Base-by-base conservation (phyloP, 257 asterid genomes). In the Paraleonurus japonicus region DNA sequence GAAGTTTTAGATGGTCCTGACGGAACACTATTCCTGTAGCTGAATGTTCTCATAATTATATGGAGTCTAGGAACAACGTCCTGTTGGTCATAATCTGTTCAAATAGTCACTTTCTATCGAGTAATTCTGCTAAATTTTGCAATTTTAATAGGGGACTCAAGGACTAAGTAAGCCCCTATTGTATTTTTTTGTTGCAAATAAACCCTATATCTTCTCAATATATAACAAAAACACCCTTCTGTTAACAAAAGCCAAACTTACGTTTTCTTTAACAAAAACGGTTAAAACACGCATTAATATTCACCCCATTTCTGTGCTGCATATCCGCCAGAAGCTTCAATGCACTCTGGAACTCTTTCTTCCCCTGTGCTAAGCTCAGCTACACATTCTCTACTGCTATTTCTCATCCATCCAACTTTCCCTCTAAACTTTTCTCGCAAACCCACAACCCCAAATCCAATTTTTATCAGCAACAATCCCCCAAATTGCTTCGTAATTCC, bases 351-450 rank as follows among this genome's bases (percentile, higher is more conserved):
- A 89, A 91, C 83, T 91, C 92, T 74, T 75, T 87, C 80, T 75
- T 82, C 61, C 97, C 96, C 71, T 89, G 96, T 60, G 71, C 55
- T 32, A 96, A 91, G 66, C 74, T 73, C 72, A 74, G 86, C 19
- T 96, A 84, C 47, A 89, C 78, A 77, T 87, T 91, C 87, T 91
- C 89, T 53, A 89, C 96, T 24, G 97, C 97, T 74, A 89, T 73
- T 73, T 80, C 80, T 72, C 85, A 79, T 74, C 96, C 89, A 48
- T 65, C 82, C 84, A 91, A 76, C 51, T 27, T 83, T 13, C 97
- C 97, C 96, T 89, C 68, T 48, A 57, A 70, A 43, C 2, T 3
- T 43, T 13, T 43, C n/a, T n/a, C 51, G 15, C 17, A 43, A 20
- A 35, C 28, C 33, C 27, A 64, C 47, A 7, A 58, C 2, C 30